Evolutionary conservation across 768 basidiomycete genomes (phyloP), one percentile per base, ranked within the genome.

Genomic region (Pisolithus tinctorius): DNA sequence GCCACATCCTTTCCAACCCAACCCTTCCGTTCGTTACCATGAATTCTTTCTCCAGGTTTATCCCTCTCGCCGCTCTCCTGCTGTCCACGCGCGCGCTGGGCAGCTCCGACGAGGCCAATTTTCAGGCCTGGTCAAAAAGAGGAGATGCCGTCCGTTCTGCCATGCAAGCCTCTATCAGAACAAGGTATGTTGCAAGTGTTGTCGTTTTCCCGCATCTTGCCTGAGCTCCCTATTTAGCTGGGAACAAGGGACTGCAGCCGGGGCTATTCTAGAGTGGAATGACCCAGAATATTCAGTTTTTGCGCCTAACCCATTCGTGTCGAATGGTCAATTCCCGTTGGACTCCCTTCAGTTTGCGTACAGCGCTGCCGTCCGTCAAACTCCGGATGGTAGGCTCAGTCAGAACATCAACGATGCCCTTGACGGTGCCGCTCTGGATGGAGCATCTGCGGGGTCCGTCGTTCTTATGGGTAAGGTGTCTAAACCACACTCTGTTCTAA

Each of bases 201-300:
- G 9, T 23, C 16, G 27, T 39, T 11, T 48, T 10, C 10, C 17
- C 13, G 11, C 26, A 23, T 42, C 16, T 23, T 14, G 16, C 13
- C n/a, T 36, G n/a, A 26, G 29, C 26, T 45, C 14, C 10, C 11
- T 25, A n/a, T 31, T 30, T 37, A 66, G 64, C 40, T 66, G 64
- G 63, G 64, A 64, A 55, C 64, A 66, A 48, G 64, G 64, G 34
- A 66, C 64, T 13, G 64, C 64, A n/a, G 53, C 55, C 6, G 57
- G 48, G 4, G 58, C 55, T 14, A 52, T 65, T 14, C 49, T 66
- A 17, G 62, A 65, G 44, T 55, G 45, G 29, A 55, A 63, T 45
- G 53, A 63, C 30, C 51, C 60, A 41, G 58, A 64, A 39, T 66
- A 65, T 56, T 60, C 60, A 26, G 58, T 65, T 20, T 65, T 64